A percentile compares a stretch with the other conserved stretches of the same genome.
These are phyloP conservation scores for Phytophthora ohioensis DNA, from an alignment of 352 stramenopile genomes.

Conservation along the genomic window DNA sequence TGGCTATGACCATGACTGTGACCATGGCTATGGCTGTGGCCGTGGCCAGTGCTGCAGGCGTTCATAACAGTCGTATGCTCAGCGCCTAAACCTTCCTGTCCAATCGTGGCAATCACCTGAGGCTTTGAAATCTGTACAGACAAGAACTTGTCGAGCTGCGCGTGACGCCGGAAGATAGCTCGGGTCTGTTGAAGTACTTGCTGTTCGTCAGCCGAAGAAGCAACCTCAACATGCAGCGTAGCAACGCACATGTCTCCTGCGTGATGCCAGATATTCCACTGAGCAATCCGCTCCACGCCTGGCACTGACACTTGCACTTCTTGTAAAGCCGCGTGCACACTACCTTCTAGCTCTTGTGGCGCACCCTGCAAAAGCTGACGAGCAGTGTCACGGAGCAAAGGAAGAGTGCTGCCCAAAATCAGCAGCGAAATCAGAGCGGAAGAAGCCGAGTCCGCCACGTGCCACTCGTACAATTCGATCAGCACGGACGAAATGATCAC, in stretches of 20 bases:
- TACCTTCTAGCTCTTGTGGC: constrained; percentile 58
- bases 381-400: constrained; percentile 78
- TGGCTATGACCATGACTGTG: constrained; percentile 40
- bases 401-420: constrained; percentile 85
- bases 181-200: constrained; percentile 58
- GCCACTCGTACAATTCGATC: constrained; percentile 86
- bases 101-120: constrained; percentile 29
- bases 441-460: constrained; percentile 84
- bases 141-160: constrained; percentile 59
- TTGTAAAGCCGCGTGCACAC: constrained; percentile 54
- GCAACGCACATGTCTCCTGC: constrained; percentile 67
- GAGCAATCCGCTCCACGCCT: constrained; percentile 54
- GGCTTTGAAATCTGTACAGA: constrained; percentile 71
- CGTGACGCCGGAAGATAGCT: constrained; percentile 55
- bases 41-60: constrained; percentile 26
- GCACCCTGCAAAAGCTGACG: constrained; percentile 79
- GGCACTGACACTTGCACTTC: constrained; percentile 56
- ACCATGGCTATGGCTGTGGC: constrained; percentile 30
- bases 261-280: constrained; percentile 85
- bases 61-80: constrained; percentile 21
- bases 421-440: constrained; percentile 87
- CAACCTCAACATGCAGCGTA: constrained; percentile 68
- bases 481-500: constrained; percentile 91
- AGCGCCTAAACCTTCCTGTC: constrained; percentile 1
- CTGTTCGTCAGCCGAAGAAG: constrained; percentile 58